Evolutionary conservation across 2,329 filamentous ascomycete species (phyloP), one percentile per base, ranked within the genome.

Genomic region (Talaromyces rugulosus): DNA sequence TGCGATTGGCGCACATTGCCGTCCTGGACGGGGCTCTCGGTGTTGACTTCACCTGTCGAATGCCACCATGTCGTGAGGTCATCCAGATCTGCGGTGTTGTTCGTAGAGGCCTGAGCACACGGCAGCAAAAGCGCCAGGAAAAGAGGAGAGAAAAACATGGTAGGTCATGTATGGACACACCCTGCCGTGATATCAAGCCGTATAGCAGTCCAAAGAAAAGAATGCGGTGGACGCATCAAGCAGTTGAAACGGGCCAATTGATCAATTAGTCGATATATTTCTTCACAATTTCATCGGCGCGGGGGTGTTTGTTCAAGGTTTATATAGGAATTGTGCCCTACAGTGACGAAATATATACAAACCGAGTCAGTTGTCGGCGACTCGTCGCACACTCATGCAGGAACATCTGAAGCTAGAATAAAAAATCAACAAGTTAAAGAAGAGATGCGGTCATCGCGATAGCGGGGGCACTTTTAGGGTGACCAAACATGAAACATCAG

Each of bases 1-100:
- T 65, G 67, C 12, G 68, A 70, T 59, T 70, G 68, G 16, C 68
- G 67, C 7, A 70, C 68, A 51, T 67, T 69, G 30, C 59, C 63
- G 30, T 55, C 55, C 31, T 62, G 50, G 50, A 70, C 67, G 16
- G 65, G 59, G 7, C 64, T 66, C 12, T 65, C 36, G 9, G 66
- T 66, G 54, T 70, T 69, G 63, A 70, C 63, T 62, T 54, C 68
- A 40, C 69, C 68, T 40, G 62, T 59, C 56, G 65, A 27, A 62
- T 71, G 66, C 69, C 69, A 68, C 68, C 58, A 60, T 27, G 58
- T 60, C 28, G 23, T 60, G 27, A 53, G 50, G 28, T 53, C 27
- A 23, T 18, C 30, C 14, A 31, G 12, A 12, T 23, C 28, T 53
- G 50, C 50, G 16, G 50, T 53, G 7, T 53, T 30, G 50, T 53